Conservation (phyloP, 2,329 filamentous ascomycete species). For the Epichloe sp. region DNA sequence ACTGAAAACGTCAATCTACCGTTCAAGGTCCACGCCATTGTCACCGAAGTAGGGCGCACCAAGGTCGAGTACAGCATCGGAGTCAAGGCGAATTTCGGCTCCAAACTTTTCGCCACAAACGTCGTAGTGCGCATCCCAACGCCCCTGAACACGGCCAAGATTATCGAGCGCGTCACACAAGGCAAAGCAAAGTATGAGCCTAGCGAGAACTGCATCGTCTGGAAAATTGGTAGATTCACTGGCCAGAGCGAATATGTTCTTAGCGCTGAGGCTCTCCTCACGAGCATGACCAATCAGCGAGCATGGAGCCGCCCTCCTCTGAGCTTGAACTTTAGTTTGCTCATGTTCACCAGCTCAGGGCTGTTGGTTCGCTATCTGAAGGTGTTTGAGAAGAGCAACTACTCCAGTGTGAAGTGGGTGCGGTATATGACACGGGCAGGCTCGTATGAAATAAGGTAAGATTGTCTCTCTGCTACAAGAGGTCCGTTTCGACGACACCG, state of each 20-base stretch:
- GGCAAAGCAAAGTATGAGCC: constrained; percentile 98
- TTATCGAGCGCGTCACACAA: constrained; percentile 83
- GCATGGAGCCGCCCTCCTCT: constrained; percentile 90
- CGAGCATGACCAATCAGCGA: constrained; percentile 96
- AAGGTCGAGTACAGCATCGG: constrained; percentile 99
- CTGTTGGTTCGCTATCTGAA: constrained; percentile 89
- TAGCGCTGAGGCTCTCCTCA: constrained; percentile 83
- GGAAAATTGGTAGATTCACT: constrained; percentile 98
- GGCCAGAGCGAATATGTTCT: constrained; percentile 96
- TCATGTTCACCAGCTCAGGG: constrained; percentile 97
- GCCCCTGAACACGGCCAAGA: constrained; percentile 88
- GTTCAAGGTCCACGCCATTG: constrained; percentile 97
- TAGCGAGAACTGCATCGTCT: constrained; percentile 93
- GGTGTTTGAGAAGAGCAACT: constrained; percentile 99
- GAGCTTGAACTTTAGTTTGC: constrained; percentile 78
- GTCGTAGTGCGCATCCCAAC: constrained; percentile 90
- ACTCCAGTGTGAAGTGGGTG: constrained; percentile 98
- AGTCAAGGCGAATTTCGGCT: constrained; percentile 91
- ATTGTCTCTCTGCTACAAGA: no score
- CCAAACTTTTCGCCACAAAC: constrained; percentile 94
- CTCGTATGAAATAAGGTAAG: constrained; percentile 87
- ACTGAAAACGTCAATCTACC: constrained; percentile 98
- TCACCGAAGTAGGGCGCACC: constrained; percentile 91
- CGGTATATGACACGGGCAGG: constrained; percentile 97
- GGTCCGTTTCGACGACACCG: background rate